Base-by-base conservation (phyloP, 2,329 filamentous ascomycete species). In the Aspergillus ochraceus region DNA sequence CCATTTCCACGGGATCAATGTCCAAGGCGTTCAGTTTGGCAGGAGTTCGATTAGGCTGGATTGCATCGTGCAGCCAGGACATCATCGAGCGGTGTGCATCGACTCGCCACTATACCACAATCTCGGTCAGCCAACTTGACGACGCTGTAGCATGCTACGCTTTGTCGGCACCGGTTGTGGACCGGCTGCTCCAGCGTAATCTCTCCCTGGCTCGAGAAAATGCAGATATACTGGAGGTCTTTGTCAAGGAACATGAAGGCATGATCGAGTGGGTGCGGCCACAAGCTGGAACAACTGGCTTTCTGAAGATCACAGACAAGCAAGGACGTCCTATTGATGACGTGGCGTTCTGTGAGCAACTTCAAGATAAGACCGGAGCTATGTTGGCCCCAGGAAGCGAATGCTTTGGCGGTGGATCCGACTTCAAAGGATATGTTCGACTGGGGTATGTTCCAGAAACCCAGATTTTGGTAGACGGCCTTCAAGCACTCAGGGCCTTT, bases 11-110 rank as follows among this genome's bases (percentile, higher is more conserved):
- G 0, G 88, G 90, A n/a, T 91, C 88, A 32, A 85, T 94, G 80
- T 92, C 88, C 36, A 95, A 95, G 76, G 89, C 90, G 0, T 95
- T 90, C 75, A 85, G 89, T 1, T 78, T 95, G 6, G 90, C 90
- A 1, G 90, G 91, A 2, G 87, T 94, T 63, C 85, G 90, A 1
- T 72, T 91, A 1, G 91, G 91, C 22, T 96, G 91, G 91, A 81
- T 92, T 55, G 89, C 88, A 3, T 88, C 86, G 9, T 83, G 83
- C 20, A 83, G 85, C 70, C 66, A 71, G 5, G 73, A 76, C 1
- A 81, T 94, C 59, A 81, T 92, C 57, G 82, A 86, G 51, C 79
- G 81, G 22, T 80, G 89, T 61, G 85, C 87, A 6, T 74, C 79
- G 14, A 87, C 86, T 1, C 81, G 90, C 50, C 87, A 93, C 73